phyloP scores from a whole-genome alignment of 1,284 basidiomycete genomes.

The Tetrapyrgos nigripes region DNA sequence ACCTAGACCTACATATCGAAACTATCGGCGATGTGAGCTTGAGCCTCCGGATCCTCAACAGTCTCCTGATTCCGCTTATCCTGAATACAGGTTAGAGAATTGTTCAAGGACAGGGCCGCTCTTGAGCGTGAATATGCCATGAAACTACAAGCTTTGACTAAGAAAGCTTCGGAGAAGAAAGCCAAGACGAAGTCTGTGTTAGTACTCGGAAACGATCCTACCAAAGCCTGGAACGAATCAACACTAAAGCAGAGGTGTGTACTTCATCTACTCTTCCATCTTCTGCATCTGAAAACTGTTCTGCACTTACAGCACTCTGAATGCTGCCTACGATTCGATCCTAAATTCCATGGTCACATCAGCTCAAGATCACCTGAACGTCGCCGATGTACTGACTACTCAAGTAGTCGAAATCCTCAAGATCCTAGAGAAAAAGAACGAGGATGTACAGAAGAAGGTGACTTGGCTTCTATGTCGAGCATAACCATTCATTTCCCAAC shows the following conservation, averaged over 20 bases:
- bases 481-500: slow-evolving; percentile 13
- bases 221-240: slow-evolving; percentile 63
- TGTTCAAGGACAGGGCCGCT: slow-evolving; percentile 67
- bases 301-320: slow-evolving; percentile 66
- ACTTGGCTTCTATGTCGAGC: slow-evolving; percentile 8
- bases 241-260: slow-evolving; percentile 64
- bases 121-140: slow-evolving; percentile 80
- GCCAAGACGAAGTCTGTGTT: slow-evolving; percentile 57
- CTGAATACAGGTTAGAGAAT: slow-evolving; percentile 63
- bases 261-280: not conserved
- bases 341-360: slow-evolving; percentile 63
- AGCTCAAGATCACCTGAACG: slow-evolving; percentile 71
- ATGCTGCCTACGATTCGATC: slow-evolving; percentile 69
- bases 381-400: slow-evolving; percentile 65
- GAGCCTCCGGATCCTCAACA: slow-evolving; percentile 4
- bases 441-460: slow-evolving; percentile 73
- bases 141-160: slow-evolving; percentile 68
- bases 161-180: slow-evolving; percentile 76
- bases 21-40: slow-evolving; percentile 64
- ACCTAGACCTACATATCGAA: slow-evolving; percentile 70
- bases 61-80: not conserved
- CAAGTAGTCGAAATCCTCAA: slow-evolving; percentile 73
- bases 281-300: not conserved
- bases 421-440: slow-evolving; percentile 63
- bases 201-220: slow-evolving; percentile 71